Evolutionary conservation across 2,329 filamentous ascomycete genomes (phyloP).

Genomic region (Gnomoniopsis sp.): DNA sequence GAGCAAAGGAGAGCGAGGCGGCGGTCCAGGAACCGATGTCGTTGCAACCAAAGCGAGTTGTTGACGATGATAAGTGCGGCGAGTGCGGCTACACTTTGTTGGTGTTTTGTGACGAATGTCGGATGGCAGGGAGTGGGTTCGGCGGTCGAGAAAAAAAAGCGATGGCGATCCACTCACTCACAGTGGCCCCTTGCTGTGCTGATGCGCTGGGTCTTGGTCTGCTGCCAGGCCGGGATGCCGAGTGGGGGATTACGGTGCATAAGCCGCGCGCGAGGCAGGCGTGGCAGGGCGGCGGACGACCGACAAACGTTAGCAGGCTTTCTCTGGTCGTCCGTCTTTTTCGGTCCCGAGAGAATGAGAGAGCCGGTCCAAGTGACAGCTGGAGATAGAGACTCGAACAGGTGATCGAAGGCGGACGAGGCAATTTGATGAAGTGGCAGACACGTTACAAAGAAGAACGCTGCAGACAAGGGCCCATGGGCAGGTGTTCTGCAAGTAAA

Average conservation of each 20-base stretch:
- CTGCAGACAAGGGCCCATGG: background rate
- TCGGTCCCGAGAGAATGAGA: background rate
- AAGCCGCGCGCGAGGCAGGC: slow-evolving; percentile 3
- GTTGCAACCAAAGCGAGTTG: slow-evolving; percentile 7
- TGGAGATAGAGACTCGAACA: background rate
- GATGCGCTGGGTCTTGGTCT: background rate
- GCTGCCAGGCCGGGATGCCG: slow-evolving; percentile 5
- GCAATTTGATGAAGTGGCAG: background rate
- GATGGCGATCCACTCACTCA: slow-evolving; percentile 17
- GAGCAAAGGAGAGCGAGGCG: slow-evolving; percentile 4
- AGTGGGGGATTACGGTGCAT: slow-evolving; percentile 8
- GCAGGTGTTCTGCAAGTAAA: background rate
- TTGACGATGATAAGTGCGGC: slow-evolving; percentile 5
- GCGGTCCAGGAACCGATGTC: slow-evolving; percentile 8
- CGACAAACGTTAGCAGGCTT: too few species aligned
- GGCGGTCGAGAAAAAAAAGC: slow-evolving; percentile 12
- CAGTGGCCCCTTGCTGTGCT: background rate
- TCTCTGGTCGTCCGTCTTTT: background rate
- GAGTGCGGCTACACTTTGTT: background rate
- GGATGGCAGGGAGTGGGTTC: slow-evolving; percentile 17
- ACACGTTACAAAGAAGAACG: background rate
- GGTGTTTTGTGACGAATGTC: slow-evolving; percentile 9
- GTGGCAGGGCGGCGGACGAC: too few species aligned
- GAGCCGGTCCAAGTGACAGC: background rate
- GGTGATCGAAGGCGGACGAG: background rate